Base-by-base conservation (phyloP, 257 asterid genomes). In the Penstemon eatonii region DNA sequence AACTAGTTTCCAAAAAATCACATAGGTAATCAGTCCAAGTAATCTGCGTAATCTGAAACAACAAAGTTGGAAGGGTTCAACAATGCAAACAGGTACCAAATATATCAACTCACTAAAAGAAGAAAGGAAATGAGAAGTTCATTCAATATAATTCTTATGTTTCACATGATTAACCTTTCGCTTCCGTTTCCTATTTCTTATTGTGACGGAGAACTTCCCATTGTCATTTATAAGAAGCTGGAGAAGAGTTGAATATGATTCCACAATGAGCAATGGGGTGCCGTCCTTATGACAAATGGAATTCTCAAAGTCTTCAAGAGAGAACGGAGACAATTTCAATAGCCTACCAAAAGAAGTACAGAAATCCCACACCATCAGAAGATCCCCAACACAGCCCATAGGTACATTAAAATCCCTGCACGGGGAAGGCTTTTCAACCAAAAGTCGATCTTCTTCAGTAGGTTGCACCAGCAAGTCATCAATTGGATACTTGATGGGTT, bases 311-410 rank as follows among this genome's bases (percentile, higher is more conserved):
- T 89, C 96, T 80, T 91, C 97, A 40, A 94, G 87, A 68, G 97
- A 82, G 82, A 94, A 94, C 50, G 96, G 97, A 19, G 85, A 89
- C 81, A 92, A 68, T 51, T 76, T 81, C 73, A 92, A 66, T 47
- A 88, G 84, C 82, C 81, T 82, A 79, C 97, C 87, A 72, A 81
- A 92, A 60, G 95, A 88, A 70, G 91, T 72, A 79, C 88, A 84
- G 71, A 92, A 90, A 78, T 92, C 97, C 97, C 97, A 92, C 65
- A 88, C 92, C 98, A 92, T 92, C 83, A 92, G 52, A 59, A 84
- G 85, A 79, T 86, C 88, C 78, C 95, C 97, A 45, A 88, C 91
- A 79, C 91, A 92, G 67, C 80, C 81, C 91, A 88, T 86, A 47
- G 97, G 93, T 71, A 86, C 81, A 69, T 50, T 76, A 71, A 90